phyloP scores from a whole-genome alignment of 2,329 filamentous ascomycete species.

The Colletotrichum destructivum region DNA sequence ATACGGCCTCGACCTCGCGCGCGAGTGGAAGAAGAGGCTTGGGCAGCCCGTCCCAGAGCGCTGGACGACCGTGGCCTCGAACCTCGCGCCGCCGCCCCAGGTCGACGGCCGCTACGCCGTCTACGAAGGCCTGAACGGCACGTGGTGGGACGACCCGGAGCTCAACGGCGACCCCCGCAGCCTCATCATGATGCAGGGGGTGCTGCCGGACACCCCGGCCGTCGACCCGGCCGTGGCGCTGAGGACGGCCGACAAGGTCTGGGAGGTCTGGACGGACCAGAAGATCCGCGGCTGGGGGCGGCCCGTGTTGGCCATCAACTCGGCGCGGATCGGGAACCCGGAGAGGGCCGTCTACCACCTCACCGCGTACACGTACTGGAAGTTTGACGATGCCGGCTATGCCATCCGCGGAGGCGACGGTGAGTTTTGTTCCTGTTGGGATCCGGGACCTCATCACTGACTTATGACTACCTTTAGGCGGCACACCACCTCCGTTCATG shows the following conservation, averaged over 20 bases:
- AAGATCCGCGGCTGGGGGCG: slow-evolving; percentile 64
- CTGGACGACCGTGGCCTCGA: slow-evolving; percentile 65
- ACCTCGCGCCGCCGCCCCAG: slow-evolving; percentile 67
- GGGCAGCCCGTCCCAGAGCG: slow-evolving; percentile 56
- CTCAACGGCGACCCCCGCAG: slow-evolving; percentile 60
- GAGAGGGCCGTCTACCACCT: slow-evolving; percentile 58
- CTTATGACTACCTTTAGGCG: neutral
- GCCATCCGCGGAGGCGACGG: slow-evolving; percentile 50
- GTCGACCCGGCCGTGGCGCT: slow-evolving; percentile 54
- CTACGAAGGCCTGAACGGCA: slow-evolving; percentile 66
- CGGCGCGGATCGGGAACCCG: slow-evolving; percentile 57
- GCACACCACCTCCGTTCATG: slow-evolving; percentile 53
- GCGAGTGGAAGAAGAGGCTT: slow-evolving; percentile 66
- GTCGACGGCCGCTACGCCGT: slow-evolving; percentile 66
- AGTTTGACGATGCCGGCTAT: slow-evolving; percentile 57
- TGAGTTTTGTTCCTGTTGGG: neutral
- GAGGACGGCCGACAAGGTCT: slow-evolving; percentile 57
- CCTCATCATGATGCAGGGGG: slow-evolving; percentile 61
- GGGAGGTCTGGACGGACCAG: slow-evolving; percentile 57
- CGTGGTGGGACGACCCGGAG: slow-evolving; percentile 58
- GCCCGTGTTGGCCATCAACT: slow-evolving; percentile 62
- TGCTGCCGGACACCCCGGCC: slow-evolving; percentile 57
- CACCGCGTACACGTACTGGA: slow-evolving; percentile 59
- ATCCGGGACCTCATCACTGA: neutral
- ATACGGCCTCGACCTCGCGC: slow-evolving; percentile 70